Evolutionary conservation across 805 yeast genomes (phyloP).

Genomic region (Sugiyamaella chiloensis): DNA sequence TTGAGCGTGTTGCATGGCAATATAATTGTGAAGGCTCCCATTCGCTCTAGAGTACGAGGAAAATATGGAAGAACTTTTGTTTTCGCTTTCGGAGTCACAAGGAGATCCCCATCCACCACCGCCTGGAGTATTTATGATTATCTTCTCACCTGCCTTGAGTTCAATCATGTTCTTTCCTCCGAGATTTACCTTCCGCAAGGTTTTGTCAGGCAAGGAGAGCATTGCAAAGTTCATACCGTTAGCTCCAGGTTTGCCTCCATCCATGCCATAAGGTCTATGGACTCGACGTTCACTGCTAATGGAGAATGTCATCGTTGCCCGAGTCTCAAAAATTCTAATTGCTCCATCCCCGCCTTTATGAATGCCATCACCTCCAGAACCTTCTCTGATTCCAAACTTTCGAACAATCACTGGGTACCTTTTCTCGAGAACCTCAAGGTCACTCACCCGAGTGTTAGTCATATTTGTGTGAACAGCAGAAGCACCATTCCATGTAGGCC

Average conservation of each 20-base stretch:
- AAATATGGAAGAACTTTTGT: too few species aligned
- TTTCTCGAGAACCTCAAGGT: slow-evolving; percentile 81
- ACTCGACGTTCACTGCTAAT: slow-evolving; percentile 83
- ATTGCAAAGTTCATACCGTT: slow-evolving; percentile 55
- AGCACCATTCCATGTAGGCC: slow-evolving; percentile 78
- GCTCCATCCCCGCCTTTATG: slow-evolving; percentile 83
- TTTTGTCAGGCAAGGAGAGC: slow-evolving; percentile 26
- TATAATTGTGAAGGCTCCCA: too few species aligned
- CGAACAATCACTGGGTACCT: slow-evolving; percentile 77
- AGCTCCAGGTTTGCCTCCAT: slow-evolving; percentile 74
- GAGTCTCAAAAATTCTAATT: slow-evolving; percentile 76
- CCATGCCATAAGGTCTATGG: slow-evolving; percentile 76
- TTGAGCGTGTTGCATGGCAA: too few species aligned
- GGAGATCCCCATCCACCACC: slow-evolving; percentile 72
- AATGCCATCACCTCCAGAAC: slow-evolving; percentile 80
- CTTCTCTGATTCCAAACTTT: slow-evolving; percentile 62
- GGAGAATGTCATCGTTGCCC: slow-evolving; percentile 66
- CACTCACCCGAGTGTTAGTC: slow-evolving; percentile 90
- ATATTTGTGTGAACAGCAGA: slow-evolving; percentile 87
- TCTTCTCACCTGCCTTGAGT: slow-evolving; percentile 60
- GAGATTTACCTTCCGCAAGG: slow-evolving; percentile 34
- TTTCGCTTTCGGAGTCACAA: too few species aligned
- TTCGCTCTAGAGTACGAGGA: too few species aligned
- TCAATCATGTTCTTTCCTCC: slow-evolving; percentile 64
- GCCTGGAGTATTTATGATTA: slow-evolving; percentile 72